Evolutionary conservation across 2,329 filamentous ascomycete genomes (phyloP), one percentile per base, ranked within the genome.

Genomic region (Dactylonectria macrodidyma): DNA sequence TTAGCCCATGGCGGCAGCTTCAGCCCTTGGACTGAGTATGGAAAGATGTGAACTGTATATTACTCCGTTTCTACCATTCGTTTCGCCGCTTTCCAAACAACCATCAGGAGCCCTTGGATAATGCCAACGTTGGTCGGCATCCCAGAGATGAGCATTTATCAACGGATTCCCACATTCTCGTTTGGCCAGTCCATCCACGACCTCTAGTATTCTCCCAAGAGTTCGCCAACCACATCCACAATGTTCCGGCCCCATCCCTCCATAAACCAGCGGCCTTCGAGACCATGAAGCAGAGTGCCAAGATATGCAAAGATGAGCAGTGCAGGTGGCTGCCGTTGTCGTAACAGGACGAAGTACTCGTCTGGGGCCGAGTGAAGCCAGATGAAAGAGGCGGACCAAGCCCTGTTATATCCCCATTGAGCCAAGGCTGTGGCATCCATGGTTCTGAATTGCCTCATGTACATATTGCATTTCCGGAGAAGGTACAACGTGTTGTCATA

Each of bases 291-390:
- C 2, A 72, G 26, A 4, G 57, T 62, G 11, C 73, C 72, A 11
- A 72, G 72, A 19, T 63, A 70, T 0, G 69, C 67, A 56, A 71
- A 74, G 0, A 75, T 10, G 19, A 74, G 26, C 1, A 74, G 62
- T 1, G 73, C 69, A 2, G 59, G 69, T 2, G 73, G 71, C 33
- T 75, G 73, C 2, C 72, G 54, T 24, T 75, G 73, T 12, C 68
- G 66, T 0, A 75, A 41, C 22, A 71, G 52, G 3, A 60, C 56
- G 30, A 75, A 73, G 58, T 67, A 75, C n/a, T 14, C 38, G 33
- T 70, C 47, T 2, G 72, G 71, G 1, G 66, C 69, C 38, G 66
- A 60, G n/a, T 59, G 54, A 1, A 75, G 60, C 26, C 74, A 74
- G 22, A 68, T 38, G 5, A 73, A n/a, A 5, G 69, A 68, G 2